Evolutionary conservation across 371 early-diverging fungal genomes (phyloP).

Genomic region (Syncephalastrum monosporum): DNA sequence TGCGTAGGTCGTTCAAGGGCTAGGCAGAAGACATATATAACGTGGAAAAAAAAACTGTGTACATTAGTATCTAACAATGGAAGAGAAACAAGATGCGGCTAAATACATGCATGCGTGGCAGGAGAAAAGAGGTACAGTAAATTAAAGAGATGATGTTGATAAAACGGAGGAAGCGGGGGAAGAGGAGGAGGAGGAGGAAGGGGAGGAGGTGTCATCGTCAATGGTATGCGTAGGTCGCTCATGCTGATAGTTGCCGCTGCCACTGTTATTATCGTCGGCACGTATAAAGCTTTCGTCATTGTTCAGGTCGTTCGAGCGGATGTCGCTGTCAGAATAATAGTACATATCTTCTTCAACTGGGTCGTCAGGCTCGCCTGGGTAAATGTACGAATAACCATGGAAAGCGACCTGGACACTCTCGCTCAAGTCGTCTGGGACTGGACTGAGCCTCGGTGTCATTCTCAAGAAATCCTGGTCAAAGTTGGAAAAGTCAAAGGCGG

Average conservation of each 20-base stretch:
- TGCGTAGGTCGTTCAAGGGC: too few species aligned
- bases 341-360: constrained; percentile 1
- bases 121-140: too few species aligned
- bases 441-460: constrained; percentile 36
- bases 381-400: constrained; percentile 56
- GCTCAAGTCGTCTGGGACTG: constrained; percentile 39
- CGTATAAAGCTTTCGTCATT: constrained; percentile 3
- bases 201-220: constrained; percentile 7
- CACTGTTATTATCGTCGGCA: constrained; percentile 5
- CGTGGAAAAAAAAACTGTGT: too few species aligned
- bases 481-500: constrained; percentile 56
- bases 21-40: too few species aligned
- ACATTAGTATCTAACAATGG: too few species aligned
- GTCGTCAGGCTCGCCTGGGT: constrained; percentile 4
- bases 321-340: constrained; percentile 25
- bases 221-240: not conserved
- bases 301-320: constrained; percentile 15
- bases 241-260: not conserved
- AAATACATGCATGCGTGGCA: too few species aligned
- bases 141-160: constrained; percentile 6
- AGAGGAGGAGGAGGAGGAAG: constrained; percentile 5
- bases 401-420: constrained; percentile 52
- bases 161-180: constrained; percentile 28
- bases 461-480: constrained; percentile 58
- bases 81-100: too few species aligned